phyloP scores from a whole-genome alignment of 2,329 filamentous ascomycete species.

The Fusarium nelsonii region DNA sequence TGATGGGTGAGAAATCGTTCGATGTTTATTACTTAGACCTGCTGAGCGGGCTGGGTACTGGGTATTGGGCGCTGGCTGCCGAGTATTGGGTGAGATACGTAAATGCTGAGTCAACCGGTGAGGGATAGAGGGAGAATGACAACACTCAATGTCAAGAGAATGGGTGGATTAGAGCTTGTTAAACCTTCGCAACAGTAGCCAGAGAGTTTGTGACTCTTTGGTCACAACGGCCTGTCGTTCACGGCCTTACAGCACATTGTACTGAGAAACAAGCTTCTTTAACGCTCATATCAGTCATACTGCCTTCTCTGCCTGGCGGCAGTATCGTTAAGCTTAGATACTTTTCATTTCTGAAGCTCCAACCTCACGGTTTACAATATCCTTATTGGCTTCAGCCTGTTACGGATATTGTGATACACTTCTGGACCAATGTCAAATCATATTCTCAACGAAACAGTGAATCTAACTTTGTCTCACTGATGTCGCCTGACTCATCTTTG shows the following conservation, averaged over 20 bases:
- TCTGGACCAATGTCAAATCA: no score
- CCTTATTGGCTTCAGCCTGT: no score
- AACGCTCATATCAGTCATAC: background rate
- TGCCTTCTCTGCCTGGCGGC: background rate
- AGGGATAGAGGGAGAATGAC: slow-evolving; percentile 1
- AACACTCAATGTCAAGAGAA: background rate
- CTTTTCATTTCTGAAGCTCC: background rate
- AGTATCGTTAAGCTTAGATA: background rate
- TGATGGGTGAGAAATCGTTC: slow-evolving; percentile 37
- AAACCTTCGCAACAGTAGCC: background rate
- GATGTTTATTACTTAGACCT: slow-evolving; percentile 30
- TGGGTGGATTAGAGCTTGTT: background rate
- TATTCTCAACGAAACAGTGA: no score
- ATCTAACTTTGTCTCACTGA: no score
- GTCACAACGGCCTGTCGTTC: background rate
- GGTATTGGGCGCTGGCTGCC: background rate
- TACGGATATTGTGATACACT: no score
- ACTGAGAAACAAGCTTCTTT: background rate
- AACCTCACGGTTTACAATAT: no score
- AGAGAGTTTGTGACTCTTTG: background rate
- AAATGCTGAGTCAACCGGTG: slow-evolving; percentile 15
- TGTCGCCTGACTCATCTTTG: no score
- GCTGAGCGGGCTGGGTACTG: slow-evolving; percentile 5
- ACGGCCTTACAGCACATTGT: background rate
- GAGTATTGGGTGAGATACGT: background rate